Evolutionary conservation across 2,329 filamentous ascomycete species (phyloP).

Genomic region (Harringtonia aguacate): DNA sequence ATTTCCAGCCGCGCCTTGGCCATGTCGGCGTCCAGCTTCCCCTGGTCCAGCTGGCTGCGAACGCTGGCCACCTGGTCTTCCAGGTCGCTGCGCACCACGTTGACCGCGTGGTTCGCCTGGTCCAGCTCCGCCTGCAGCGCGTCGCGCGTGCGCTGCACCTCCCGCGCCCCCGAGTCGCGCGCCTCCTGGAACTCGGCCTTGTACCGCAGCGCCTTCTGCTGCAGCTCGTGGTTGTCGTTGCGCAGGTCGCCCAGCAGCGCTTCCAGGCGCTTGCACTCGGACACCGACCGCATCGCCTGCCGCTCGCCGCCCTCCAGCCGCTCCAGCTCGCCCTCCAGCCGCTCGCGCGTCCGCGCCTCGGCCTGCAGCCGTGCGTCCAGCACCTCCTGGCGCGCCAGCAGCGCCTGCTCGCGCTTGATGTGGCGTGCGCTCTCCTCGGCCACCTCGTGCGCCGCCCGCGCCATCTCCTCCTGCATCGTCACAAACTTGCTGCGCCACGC

Average conservation of each 20-base stretch:
- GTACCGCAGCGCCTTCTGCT: constrained; percentile 56
- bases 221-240: constrained; percentile 60
- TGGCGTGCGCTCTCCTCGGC: constrained; percentile 72
- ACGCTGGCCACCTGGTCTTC: constrained; percentile 68
- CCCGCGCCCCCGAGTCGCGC: constrained; percentile 64
- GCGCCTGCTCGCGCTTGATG: constrained; percentile 67
- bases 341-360: constrained; percentile 59
- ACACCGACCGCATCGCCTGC: constrained; percentile 52
- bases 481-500: constrained; percentile 77
- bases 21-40: constrained; percentile 70
- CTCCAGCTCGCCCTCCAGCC: constrained; percentile 56
- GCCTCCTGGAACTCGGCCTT: constrained; percentile 80
- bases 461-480: constrained; percentile 80
- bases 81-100: constrained; percentile 69
- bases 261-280: constrained; percentile 52
- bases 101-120: constrained; percentile 73
- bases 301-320: constrained; percentile 54
- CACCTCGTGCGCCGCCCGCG: constrained; percentile 64
- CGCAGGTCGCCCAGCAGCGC: constrained; percentile 43
- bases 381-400: constrained; percentile 68
- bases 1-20: constrained; percentile 73
- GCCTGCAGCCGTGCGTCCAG: constrained; percentile 68
- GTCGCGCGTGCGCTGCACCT: constrained; percentile 70
- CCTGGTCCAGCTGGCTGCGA: constrained; percentile 65
- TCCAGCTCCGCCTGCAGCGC: constrained; percentile 76